Evolutionary conservation across 495 filamentous ascomycete genomes (phyloP), one percentile per base, ranked within the genome.

Genomic region (Achaetomiella virescens): DNA sequence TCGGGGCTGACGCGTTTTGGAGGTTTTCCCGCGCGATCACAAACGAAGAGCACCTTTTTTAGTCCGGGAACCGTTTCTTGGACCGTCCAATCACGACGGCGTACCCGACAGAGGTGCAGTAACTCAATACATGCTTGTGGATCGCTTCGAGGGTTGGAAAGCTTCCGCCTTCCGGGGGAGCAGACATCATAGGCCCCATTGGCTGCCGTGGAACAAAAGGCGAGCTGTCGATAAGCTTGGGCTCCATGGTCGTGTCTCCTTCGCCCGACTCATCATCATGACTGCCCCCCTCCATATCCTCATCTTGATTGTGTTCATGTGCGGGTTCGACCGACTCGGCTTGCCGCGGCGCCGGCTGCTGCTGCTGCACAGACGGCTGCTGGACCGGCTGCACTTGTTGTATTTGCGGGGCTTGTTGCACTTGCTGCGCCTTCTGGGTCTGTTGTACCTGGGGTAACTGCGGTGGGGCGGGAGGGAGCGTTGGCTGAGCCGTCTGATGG

Each of bases 1-100:
- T 79, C 78, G 1, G 77, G 76, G 48, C 69, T 75, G 36, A 82
- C 77, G 11, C 76, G 72, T 31, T 67, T 74, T 17, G 76, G 76
- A n/a, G 76, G 76, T 40, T 75, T 80, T 18, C 79, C 79, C 2
- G 78, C 78, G 37, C 78, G 73, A 60, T 82, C 79, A 60, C 79
- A 82, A 17, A 80, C 78, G 50, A 82, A 76, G 15, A 82, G 72
- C 10, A 82, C 79, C 64, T 82, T 82, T 55, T 82, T 82, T 18
- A 82, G 62, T 6, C 79, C 79, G 4, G 75, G 75, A 5, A 79
- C 73, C 24, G 78, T 82, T 80, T 80, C 61, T 82, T 82, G 4
- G 78, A 81, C 25, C 79, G 68, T 2, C 79, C 79, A 48, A 82
- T 82, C 52, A 82, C 79, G 22, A 81, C 75, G 24, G 79, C 79